Conservation (phyloP, 108 stramenopile genomes). For the Skeletonema tropicum region DNA sequence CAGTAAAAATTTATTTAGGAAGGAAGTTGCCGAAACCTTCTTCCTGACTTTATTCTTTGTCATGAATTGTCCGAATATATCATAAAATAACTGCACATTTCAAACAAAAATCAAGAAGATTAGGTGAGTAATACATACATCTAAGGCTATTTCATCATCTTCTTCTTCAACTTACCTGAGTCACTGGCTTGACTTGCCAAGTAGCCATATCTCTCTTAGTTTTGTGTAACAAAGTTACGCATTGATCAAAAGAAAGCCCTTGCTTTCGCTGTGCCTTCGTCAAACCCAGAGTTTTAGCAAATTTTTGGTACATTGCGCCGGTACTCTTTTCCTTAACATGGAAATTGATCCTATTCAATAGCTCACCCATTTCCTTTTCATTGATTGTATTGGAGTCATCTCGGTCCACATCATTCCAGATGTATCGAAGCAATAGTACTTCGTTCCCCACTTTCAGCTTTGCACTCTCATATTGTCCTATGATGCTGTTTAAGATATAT, state of each 20-base stretch:
- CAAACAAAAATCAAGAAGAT: background rate
- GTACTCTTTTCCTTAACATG: conserved; percentile 45
- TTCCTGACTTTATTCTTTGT: conserved; percentile 46
- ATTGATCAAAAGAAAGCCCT: conserved; percentile 86
- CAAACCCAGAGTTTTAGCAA: conserved; percentile 70
- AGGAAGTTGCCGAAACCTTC: conserved; percentile 53
- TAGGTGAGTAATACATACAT: background rate
- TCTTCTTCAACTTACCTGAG: background rate
- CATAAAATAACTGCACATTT: conserved; percentile 27
- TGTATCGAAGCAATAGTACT: conserved; percentile 52
- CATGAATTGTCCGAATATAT: conserved; percentile 52
- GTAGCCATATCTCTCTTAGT: conserved; percentile 70
- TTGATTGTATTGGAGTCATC: conserved; percentile 71
- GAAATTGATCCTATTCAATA: conserved; percentile 53
- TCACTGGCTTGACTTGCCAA: conserved; percentile 82
- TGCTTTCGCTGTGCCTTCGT: conserved; percentile 53
- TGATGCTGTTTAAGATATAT: conserved; percentile 62
- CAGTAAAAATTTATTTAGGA: conserved; percentile 62
- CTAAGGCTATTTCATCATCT: no score
- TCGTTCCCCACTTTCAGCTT: conserved; percentile 78
- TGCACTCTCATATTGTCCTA: conserved; percentile 60
- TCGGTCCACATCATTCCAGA: conserved; percentile 43
- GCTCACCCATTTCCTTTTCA: conserved; percentile 53
- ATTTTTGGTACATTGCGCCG: conserved; percentile 62
- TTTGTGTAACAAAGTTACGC: conserved; percentile 80